Evolutionary conservation across 768 basidiomycete species (phyloP), one percentile per base, ranked within the genome.

Genomic region (Suillus fuscotomentosus): DNA sequence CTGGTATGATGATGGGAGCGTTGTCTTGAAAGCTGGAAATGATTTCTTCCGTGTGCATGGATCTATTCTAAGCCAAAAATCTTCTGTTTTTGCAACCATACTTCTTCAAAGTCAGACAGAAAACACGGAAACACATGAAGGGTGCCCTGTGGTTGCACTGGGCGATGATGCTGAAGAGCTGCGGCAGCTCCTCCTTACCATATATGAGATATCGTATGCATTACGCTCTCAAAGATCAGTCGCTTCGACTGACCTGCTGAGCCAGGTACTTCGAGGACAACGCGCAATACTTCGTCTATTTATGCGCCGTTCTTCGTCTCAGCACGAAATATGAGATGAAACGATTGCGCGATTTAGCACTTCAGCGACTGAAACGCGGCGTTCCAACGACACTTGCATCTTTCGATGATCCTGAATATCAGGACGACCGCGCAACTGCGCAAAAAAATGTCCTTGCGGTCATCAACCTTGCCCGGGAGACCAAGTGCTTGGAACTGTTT

Each of bases 391-490:
- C 59, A 7, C 43, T 47, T n/a, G 41, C 31, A 47, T 47, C 59
- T 51, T 60, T 60, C 3, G 38, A 39, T 22, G 20, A 24, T 22
- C 57, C 57, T 24, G 3, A 2, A 31, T 20, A 60, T 51, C n/a
- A 51, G 9, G 2, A 41, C 3, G 41, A 51, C 38, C 59, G 38
- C 41, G 31, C 15, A 24, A 51, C 5, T 1, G 39, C 43, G n/a
- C 53, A 54, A 34, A 10, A 3, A 34, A 11, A 54, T n/a, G 53
- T 13, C 31, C 54, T 62, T 22, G 48, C 61, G 20, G 22, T 62
- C 41, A 55, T 62, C 59, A 60, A 62, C 10, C 5, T 62, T 57
- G 61, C 61, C 8, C 34, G 61, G 24, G 61, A 62, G 36, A 62
- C 11, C 42, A 55, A 61, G 20, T 55, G 34, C 36, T 42, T 36